Conservation (phyloP, 1,139 yeast species). For the Kurtzmaniella quercitrusa region DNA sequence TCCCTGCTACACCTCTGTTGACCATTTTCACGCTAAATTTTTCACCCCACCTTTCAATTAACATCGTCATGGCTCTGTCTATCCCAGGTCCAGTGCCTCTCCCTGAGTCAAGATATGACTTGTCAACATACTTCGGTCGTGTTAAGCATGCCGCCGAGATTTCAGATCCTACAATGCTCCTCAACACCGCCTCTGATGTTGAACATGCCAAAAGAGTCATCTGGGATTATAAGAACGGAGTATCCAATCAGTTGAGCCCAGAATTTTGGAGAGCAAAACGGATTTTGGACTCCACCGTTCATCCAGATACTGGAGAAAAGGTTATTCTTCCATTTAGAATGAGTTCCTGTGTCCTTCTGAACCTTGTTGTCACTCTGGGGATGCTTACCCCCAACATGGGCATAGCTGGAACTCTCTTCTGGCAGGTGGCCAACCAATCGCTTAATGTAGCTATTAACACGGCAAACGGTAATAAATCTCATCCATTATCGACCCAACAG, state of each 20-base stretch:
- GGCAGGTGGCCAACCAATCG: constrained; percentile 98
- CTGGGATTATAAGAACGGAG: constrained; percentile 71
- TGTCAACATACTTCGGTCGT: constrained; percentile 84
- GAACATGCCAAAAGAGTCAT: constrained; percentile 60
- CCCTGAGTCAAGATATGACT: constrained; percentile 76
- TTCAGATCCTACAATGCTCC: constrained; percentile 86
- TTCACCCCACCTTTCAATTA: neutral
- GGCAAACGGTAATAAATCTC: constrained; percentile 93
- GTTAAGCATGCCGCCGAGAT: constrained; percentile 91
- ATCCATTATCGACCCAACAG: constrained; percentile 78
- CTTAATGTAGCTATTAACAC: constrained; percentile 94
- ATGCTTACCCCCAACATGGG: constrained; percentile 95
- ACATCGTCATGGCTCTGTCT: constrained; percentile 65
- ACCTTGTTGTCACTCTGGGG: constrained; percentile 92
- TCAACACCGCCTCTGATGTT: constrained; percentile 64
- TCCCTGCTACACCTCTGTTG: constrained; percentile 1
- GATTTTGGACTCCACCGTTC: constrained; percentile 80
- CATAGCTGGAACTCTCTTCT: constrained; percentile 83
- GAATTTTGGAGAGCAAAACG: constrained; percentile 88
- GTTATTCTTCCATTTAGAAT: constrained; percentile 90
- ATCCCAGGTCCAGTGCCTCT: constrained; percentile 75
- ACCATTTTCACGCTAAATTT: constrained; percentile 1
- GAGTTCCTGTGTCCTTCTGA: constrained; percentile 93
- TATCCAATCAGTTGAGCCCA: constrained; percentile 59
- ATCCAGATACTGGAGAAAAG: constrained; percentile 94